Evolutionary conservation across 2,329 filamentous ascomycete species (phyloP), one percentile per base, ranked within the genome.

Genomic region (Macroventuria anomochaeta): DNA sequence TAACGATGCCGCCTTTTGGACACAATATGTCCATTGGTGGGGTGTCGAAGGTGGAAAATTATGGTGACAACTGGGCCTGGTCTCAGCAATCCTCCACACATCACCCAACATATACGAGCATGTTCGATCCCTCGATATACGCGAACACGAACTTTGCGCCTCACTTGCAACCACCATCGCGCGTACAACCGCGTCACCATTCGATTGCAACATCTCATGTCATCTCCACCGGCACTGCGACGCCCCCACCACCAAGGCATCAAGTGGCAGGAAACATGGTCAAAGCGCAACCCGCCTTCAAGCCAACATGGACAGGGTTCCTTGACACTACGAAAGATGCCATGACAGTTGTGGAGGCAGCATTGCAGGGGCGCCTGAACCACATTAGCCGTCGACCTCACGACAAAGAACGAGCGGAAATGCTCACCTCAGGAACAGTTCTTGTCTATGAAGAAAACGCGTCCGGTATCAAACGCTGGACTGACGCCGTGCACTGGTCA

Each of bases 381-480:
- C 91, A 95, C 72, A 89, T 95, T 17, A 86, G 90, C 15, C 88
- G 93, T 42, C 84, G 93, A 46, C 93, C 93, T 1, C 91, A 96
- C 72, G 93, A 96, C 67, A 83, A 91, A 44, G 93, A 96, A 75
- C 84, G 92, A 44, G 80, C 81, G 20, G 81, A 85, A 17, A 83
- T 96, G 44, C 95, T 96, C 69, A 84, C 84, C 62, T 96, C 91
- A 63, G 93, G 93, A 29, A 88, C 89, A 62, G 85, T 96, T 39
- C 95, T 96, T 75, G 90, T 96, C 61, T 97, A 96, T 73, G 91
- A 96, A 68, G 91, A 96, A 72, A 88, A 91, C 57, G 88, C 90
- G 0, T 96, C 92, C 0, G 91, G 91, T 5, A 96, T 96, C 77
- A 96, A 96, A 77, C 83, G 93, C 50, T 97, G 93, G 93, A 96